These are phyloP conservation scores for Aspergillus novofumigatus DNA, from an alignment of 2,329 filamentous ascomycete species.

Conservation along the genomic window DNA sequence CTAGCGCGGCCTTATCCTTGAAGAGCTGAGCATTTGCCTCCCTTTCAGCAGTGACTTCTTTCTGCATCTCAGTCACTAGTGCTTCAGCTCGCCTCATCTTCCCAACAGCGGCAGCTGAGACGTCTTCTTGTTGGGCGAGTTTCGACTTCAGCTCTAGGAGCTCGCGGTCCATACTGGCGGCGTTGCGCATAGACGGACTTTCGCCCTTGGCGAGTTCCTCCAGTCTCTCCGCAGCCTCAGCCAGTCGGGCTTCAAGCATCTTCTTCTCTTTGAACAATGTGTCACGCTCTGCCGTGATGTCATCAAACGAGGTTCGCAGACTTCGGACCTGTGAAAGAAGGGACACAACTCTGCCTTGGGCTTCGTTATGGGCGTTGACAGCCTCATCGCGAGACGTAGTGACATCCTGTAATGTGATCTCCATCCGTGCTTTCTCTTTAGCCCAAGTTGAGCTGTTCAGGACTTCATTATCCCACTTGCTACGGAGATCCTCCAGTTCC, in stretches of 20 bases:
- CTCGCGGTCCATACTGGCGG: constrained; percentile 82
- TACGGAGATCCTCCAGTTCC: constrained; percentile 88
- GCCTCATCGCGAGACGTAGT: constrained; percentile 91
- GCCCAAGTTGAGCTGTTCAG: constrained; percentile 97
- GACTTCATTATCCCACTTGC: constrained; percentile 97
- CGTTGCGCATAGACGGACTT: constrained; percentile 82
- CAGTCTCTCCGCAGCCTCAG: constrained; percentile 81
- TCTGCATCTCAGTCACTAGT: constrained; percentile 81
- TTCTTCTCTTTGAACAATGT: constrained; percentile 83
- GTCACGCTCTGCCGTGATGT: constrained; percentile 80
- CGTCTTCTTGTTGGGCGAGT: constrained; percentile 88
- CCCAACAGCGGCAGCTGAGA: constrained; percentile 83
- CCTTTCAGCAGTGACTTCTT: constrained; percentile 81
- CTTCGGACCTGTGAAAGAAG: constrained; percentile 84
- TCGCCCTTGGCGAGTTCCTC: constrained; percentile 84
- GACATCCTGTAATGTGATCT: constrained; percentile 83
- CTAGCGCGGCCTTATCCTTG: constrained; percentile 82
- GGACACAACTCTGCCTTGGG: constrained; percentile 86
- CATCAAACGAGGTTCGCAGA: constrained; percentile 79
- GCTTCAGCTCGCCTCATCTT: constrained; percentile 96
- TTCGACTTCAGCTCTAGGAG: constrained; percentile 83
- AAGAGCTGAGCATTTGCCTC: constrained; percentile 77
- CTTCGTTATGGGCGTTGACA: constrained; percentile 87
- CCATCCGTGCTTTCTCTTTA: constrained; percentile 91
- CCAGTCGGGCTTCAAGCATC: constrained; percentile 74